These are phyloP conservation scores for Mortierella sp. DNA, from an alignment of 371 early-diverging fungal genomes.

Conservation along the genomic window DNA sequence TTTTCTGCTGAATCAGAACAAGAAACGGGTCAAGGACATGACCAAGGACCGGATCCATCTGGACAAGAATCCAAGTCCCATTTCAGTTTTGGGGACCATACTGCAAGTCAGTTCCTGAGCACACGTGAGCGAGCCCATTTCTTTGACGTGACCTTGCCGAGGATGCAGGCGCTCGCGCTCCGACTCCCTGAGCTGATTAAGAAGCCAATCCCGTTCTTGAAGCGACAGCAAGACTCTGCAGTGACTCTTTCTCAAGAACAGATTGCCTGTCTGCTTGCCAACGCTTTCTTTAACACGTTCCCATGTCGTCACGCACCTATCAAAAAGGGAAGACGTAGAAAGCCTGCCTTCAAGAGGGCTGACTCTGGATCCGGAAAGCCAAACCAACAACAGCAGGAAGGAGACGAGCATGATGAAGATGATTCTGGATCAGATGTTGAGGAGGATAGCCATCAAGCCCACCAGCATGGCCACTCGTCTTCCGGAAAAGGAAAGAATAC, in stretches of 20 bases:
- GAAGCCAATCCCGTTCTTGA: slow-evolving; percentile 43
- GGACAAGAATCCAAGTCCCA: neutral
- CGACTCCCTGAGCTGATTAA: slow-evolving; percentile 39
- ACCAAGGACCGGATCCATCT: neutral
- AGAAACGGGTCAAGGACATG: neutral
- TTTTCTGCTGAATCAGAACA: neutral
- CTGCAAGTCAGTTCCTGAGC: slow-evolving; percentile 34
- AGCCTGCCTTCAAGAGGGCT: neutral
- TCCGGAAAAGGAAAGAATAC: neutral
- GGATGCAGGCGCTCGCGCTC: slow-evolving; percentile 41
- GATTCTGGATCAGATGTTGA: slow-evolving; percentile 19
- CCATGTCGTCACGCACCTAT: slow-evolving; percentile 46
- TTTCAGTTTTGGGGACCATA: neutral
- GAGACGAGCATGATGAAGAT: slow-evolving; percentile 18
- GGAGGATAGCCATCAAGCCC: neutral
- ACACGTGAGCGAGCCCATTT: slow-evolving; percentile 29
- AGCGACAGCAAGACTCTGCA: slow-evolving; percentile 44
- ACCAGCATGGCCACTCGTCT: neutral
- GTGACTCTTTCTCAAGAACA: slow-evolving; percentile 51
- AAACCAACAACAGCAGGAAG: slow-evolving; percentile 3
- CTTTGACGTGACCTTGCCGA: slow-evolving; percentile 45
- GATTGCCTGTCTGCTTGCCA: slow-evolving; percentile 60
- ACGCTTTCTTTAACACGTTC: slow-evolving; percentile 65
- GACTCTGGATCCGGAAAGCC: slow-evolving; percentile 6
- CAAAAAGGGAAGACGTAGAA: slow-evolving; percentile 16